Conservation (phyloP, 2,329 filamentous ascomycete species). For the Phialocephala sp. region DNA sequence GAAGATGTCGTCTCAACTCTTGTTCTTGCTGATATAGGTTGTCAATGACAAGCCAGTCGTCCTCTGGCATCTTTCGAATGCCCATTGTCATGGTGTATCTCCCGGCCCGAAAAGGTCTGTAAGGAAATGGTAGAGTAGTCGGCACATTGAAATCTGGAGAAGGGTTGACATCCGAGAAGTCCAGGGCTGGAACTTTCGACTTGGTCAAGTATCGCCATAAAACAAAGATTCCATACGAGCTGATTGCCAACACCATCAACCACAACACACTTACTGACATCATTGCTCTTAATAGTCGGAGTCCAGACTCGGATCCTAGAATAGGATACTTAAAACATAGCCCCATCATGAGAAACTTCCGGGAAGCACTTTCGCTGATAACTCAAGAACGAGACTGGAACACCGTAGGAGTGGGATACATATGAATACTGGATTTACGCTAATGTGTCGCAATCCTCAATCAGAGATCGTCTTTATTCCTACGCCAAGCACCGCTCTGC, state of each 20-base stretch:
- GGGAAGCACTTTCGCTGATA: background rate
- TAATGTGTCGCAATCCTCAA: background rate
- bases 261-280: background rate
- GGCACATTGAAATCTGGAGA: slow-evolving; percentile 23
- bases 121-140: slow-evolving; percentile 26
- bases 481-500: background rate
- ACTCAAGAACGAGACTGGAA: background rate
- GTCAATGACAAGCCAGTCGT: slow-evolving; percentile 45
- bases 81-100: slow-evolving; percentile 41
- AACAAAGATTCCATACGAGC: background rate
- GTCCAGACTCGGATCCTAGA: background rate
- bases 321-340: background rate
- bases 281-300: background rate
- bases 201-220: slow-evolving; percentile 19
- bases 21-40: slow-evolving; percentile 51
- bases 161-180: slow-evolving; percentile 21
- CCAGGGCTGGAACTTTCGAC: slow-evolving; percentile 18
- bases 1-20: slow-evolving; percentile 47
- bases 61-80: slow-evolving; percentile 35
- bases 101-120: slow-evolving; percentile 35
- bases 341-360: background rate
- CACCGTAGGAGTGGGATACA: background rate
- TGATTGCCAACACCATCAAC: slow-evolving; percentile 10
- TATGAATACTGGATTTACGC: background rate
- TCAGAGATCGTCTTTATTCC: background rate